Evolutionary conservation across 306 rosid species (phyloP), one percentile per base, ranked within the genome.

Genomic region (Albizia julibrissin): DNA sequence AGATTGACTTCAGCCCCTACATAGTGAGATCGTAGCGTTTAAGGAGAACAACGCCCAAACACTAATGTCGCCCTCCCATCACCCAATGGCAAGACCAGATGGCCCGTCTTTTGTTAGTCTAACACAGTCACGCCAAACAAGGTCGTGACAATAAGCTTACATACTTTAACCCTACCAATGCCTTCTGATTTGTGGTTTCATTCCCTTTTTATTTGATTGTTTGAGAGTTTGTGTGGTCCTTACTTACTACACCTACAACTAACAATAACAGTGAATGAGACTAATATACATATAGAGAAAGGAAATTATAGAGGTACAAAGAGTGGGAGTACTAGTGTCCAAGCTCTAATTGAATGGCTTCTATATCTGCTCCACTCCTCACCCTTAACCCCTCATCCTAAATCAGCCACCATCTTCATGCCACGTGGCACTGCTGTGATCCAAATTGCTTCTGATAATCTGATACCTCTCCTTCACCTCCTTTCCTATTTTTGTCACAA

Each of bases 371-470:
- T 88, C 89, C 90, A 82, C 68, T 86, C 94, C 89, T 79, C 91
- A 89, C 93, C 98, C 86, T 87, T 78, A 89, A 92, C 81, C 85
- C 90, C 97, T 90, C 84, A 96, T 93, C 99, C 87, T 84, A 84
- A 83, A 90, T 80, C 62, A 85, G 76, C 97, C 98, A 96, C 69
- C 77, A 84, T 59, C 42, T 56, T 84, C 5, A 33, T 81, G 94
- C 94, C 99, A 91, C 68, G 88, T 96, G 98, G 83, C 89, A 78
- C 64, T 19, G 6, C 82, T 84, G 86, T 89, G 91, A 90, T 92
- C 97, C 97, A 87, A 79, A 77, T 39, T 75, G 18, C 86, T 83
- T 19, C 75, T 71, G 14, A 71, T 47, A 50, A 3, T 43, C 46
- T 2, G 46, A 43, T 84, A 80, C 87, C 94, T 84, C 91, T 89